Evolutionary conservation across 176 grass and related monocot genomes (phyloP).

Genomic region (Oryza meridionalis): DNA sequence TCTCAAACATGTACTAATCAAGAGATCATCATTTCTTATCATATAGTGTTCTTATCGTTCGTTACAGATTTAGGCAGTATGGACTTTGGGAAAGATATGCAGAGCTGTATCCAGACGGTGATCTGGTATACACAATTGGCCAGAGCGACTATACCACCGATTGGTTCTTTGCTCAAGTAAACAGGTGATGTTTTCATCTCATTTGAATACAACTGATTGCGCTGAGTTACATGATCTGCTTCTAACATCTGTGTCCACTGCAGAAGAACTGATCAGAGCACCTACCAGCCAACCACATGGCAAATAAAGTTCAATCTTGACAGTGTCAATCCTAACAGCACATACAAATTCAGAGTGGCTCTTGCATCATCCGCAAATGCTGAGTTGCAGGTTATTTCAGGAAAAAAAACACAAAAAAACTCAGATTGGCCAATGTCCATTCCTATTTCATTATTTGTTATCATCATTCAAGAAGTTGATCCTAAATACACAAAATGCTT

Average conservation of each 20-base stretch:
- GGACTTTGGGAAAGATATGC: constrained; percentile 91
- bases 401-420: not conserved
- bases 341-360: constrained; percentile 76
- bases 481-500: constrained; percentile 10
- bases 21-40: constrained; percentile 4
- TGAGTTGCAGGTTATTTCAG: constrained; percentile 69
- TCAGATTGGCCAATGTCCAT: not conserved
- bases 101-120: constrained; percentile 66
- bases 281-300: constrained; percentile 79
- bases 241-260: constrained; percentile 19
- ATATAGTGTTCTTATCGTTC: not conserved
- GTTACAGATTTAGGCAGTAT: constrained; percentile 82
- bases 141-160: constrained; percentile 71
- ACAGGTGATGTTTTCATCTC: constrained; percentile 53
- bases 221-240: not conserved
- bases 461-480: not conserved
- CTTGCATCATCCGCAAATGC: constrained; percentile 74
- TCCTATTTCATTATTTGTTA: not conserved
- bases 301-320: constrained; percentile 84
- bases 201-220: not conserved
- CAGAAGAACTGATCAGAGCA: constrained; percentile 67
- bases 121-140: constrained; percentile 72
- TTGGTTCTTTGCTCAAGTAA: constrained; percentile 95
- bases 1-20: not conserved
- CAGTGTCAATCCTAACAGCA: constrained; percentile 48